A percentile compares a stretch with the other conserved stretches of the same genome.
These are phyloP conservation scores for Monilinia vaccinii-corymbosi DNA, from an alignment of 2,329 filamentous ascomycete genomes.

Conservation along the genomic window DNA sequence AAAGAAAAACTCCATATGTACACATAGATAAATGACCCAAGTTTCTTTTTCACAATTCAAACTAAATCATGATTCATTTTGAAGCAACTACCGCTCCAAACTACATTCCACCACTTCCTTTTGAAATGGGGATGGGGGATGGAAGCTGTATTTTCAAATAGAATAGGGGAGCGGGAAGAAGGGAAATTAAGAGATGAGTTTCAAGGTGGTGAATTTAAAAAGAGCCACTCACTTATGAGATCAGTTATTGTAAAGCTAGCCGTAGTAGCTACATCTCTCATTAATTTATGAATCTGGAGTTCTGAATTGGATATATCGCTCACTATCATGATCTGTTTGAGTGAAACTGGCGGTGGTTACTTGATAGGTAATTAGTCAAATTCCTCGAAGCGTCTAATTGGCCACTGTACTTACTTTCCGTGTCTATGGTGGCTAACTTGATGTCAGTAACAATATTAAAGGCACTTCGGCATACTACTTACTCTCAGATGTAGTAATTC, in stretches of 20 bases:
- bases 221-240: not conserved
- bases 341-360: not conserved
- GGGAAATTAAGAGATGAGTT: not conserved
- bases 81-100: too few relatives aligned
- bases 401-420: too few relatives aligned
- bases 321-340: not conserved
- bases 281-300: not conserved
- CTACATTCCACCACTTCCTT: too few relatives aligned
- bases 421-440: not conserved
- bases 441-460: not conserved
- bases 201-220: not conserved
- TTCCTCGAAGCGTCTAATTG: too few relatives aligned
- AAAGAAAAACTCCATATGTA: too few relatives aligned
- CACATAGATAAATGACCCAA: too few relatives aligned
- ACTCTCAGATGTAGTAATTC: constrained; percentile 8
- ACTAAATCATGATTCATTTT: too few relatives aligned
- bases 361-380: not conserved
- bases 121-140: too few relatives aligned
- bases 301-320: not conserved
- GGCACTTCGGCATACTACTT: not conserved
- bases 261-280: not conserved
- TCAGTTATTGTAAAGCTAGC: not conserved
- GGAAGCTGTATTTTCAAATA: too few relatives aligned
- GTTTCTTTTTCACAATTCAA: too few relatives aligned
- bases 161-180: too few relatives aligned